Conservation (phyloP, 2,329 filamentous ascomycete species). For the Helotiales sp. region DNA sequence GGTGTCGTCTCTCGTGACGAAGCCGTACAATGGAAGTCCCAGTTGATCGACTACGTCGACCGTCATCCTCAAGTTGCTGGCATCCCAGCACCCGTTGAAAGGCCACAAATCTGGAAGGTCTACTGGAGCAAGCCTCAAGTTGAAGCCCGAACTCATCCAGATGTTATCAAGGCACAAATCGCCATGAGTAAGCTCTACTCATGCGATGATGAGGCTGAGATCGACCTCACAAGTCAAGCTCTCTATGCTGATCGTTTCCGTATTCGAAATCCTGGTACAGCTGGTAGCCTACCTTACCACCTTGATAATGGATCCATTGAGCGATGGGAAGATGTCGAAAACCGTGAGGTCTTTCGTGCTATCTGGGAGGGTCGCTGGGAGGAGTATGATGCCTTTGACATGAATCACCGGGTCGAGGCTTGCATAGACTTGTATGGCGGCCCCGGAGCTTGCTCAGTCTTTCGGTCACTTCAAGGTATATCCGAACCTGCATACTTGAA, state of each 20-base stretch:
- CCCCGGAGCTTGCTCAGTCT: constrained; percentile 12
- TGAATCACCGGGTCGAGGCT: constrained; percentile 9
- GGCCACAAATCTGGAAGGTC: constrained; percentile 9
- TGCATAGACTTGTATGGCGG: constrained; percentile 10
- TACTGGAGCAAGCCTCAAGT: constrained; percentile 13
- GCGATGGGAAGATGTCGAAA: constrained; percentile 13
- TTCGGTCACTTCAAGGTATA: constrained; percentile 10
- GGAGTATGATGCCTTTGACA: constrained; percentile 12
- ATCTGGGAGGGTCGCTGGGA: constrained; percentile 14
- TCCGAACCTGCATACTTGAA: not conserved
- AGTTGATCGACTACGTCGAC: constrained; percentile 5
- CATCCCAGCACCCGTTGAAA: not conserved
- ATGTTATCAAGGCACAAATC: constrained; percentile 6
- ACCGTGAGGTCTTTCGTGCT: constrained; percentile 3
- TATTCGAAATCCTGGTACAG: constrained; percentile 5
- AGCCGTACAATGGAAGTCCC: constrained; percentile 8
- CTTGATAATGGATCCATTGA: constrained; percentile 13
- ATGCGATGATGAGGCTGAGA: constrained; percentile 4
- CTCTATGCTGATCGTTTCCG: constrained; percentile 13
- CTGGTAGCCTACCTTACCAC: constrained; percentile 7
- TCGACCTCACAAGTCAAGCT: constrained; percentile 7
- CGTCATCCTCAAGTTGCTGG: constrained; percentile 9
- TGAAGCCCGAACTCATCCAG: constrained; percentile 7
- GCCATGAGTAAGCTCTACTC: constrained; percentile 13
- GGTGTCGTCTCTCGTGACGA: constrained; percentile 11